Evolutionary conservation across 2,329 filamentous ascomycete species (phyloP).

Genomic region (Geoglossum cookeanum): DNA sequence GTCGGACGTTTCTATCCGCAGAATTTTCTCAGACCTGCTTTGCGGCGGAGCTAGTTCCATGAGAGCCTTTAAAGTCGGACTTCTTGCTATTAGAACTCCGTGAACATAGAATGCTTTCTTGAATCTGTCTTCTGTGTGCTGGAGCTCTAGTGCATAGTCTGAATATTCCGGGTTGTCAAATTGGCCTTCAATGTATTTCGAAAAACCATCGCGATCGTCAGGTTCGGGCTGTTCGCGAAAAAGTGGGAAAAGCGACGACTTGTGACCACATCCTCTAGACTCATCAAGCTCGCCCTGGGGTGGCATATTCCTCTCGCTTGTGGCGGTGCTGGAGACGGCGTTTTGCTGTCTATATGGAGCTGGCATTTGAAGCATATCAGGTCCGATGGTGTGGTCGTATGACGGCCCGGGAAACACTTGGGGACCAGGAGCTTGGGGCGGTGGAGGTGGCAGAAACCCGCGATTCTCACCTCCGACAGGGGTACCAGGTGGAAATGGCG

Average conservation of each 20-base stretch:
- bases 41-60: background rate
- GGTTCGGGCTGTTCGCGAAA: background rate
- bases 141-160: slow-evolving; percentile 19
- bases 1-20: background rate
- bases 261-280: background rate
- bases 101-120: slow-evolving; percentile 19
- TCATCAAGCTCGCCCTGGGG: background rate
- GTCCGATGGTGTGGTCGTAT: background rate
- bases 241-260: background rate
- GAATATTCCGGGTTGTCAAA: slow-evolving; percentile 20
- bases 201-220: background rate
- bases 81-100: slow-evolving; percentile 18
- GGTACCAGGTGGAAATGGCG: background rate
- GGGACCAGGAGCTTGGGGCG: background rate
- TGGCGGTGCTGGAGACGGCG: background rate
- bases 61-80: slow-evolving; percentile 8
- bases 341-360: background rate
- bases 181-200: slow-evolving; percentile 16
- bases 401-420: background rate
- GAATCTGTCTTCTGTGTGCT: slow-evolving; percentile 12
- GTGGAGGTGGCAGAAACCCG: background rate
- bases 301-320: background rate
- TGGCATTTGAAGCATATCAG: background rate
- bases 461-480: background rate
- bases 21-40: background rate